A percentile compares a stretch with the other conserved stretches of the same genome.
Evolutionary conservation across 495 filamentous ascomycete species (phyloP).

Genomic region (Neurospora sp.): DNA sequence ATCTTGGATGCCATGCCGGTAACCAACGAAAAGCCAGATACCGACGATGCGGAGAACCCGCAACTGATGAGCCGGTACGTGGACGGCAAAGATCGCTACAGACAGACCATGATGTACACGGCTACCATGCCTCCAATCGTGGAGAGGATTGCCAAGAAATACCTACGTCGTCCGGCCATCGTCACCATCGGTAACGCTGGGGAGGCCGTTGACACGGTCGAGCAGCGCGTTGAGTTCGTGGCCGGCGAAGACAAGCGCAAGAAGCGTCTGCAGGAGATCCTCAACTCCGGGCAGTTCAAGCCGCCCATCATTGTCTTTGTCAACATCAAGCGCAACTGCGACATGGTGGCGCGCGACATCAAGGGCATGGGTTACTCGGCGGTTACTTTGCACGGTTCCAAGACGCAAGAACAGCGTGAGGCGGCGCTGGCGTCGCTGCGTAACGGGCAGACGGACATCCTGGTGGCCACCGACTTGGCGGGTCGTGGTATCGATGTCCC

Average conservation of each 20-base stretch:
- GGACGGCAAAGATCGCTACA: conserved; percentile 75
- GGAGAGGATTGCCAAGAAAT: conserved; percentile 92
- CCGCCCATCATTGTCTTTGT: conserved; percentile 98
- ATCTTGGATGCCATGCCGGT: conserved; percentile 97
- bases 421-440: conserved; percentile 83
- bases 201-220: conserved; percentile 97
- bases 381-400: conserved; percentile 88
- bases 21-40: conserved; percentile 90
- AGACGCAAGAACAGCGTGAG: conserved; percentile 96
- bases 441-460: conserved; percentile 65
- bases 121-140: conserved; percentile 94
- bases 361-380: conserved; percentile 87
- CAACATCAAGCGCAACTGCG: conserved; percentile 99
- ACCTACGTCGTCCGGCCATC: conserved; percentile 85
- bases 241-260: conserved; percentile 92
- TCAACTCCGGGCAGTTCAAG: conserved; percentile 73
- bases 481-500: conserved; percentile 97
- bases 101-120: conserved; percentile 99
- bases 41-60: conserved; percentile 84
- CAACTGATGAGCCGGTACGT: conserved; percentile 73
- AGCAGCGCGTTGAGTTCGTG: conserved; percentile 93
- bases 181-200: conserved; percentile 92
- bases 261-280: conserved; percentile 88
- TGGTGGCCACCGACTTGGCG: conserved; percentile 96
- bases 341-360: conserved; percentile 90